Conservation (phyloP, 306 rosid genomes). For the Geum urbanum region DNA sequence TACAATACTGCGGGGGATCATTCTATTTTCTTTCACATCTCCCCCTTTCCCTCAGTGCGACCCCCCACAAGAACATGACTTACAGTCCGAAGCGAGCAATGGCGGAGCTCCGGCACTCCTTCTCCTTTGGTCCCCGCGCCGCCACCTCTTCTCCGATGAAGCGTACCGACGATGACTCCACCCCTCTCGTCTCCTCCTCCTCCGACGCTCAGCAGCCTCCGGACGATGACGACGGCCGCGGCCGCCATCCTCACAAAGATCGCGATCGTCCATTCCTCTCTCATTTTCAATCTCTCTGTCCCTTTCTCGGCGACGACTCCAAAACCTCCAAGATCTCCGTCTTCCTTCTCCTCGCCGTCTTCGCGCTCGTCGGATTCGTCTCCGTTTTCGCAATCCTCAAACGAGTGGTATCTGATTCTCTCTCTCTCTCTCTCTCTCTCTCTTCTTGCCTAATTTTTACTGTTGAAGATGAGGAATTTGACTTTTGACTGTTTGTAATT, state of each 20-base stretch:
- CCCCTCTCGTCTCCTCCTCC: constrained; percentile 38
- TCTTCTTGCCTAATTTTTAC: background rate
- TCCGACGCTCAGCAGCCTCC: constrained; percentile 36
- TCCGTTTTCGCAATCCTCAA: constrained; percentile 50
- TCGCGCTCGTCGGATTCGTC: constrained; percentile 44
- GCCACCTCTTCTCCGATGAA: constrained; percentile 78
- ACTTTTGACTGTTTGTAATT: background rate
- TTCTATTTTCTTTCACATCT: too few species aligned
- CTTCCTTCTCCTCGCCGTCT: constrained; percentile 27
- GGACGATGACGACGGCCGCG: constrained; percentile 55
- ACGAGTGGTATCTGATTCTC: constrained; percentile 43
- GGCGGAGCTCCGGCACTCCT: constrained; percentile 89
- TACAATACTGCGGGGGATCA: too few species aligned
- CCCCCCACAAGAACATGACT: constrained; percentile 26
- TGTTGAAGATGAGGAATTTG: background rate
- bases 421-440: constrained; percentile 1
- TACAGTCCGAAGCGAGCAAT: constrained; percentile 58
- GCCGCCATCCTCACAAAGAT: constrained; percentile 65
- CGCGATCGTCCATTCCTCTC: constrained; percentile 66
- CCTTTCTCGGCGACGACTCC: constrained; percentile 60
- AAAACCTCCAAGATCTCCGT: constrained; percentile 75
- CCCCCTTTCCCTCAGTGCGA: background rate
- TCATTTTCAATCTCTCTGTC: constrained; percentile 43
- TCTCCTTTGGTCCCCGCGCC: constrained; percentile 63
- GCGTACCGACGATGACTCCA: constrained; percentile 61